phyloP scores from a whole-genome alignment of 306 rosid genomes.

The Prunus mira region DNA sequence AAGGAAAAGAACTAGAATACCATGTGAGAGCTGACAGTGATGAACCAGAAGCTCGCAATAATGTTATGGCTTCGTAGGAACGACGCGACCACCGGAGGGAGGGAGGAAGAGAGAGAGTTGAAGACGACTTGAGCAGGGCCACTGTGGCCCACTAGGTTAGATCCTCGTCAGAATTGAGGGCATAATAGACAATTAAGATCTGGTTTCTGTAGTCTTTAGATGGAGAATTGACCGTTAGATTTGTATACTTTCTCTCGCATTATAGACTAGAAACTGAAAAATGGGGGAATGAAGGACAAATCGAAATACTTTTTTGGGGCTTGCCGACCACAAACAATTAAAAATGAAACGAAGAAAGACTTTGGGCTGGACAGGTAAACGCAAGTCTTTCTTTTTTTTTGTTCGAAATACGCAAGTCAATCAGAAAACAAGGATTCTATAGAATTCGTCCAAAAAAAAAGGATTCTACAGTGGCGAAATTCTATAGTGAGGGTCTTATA shows the following conservation, averaged over 20 bases:
- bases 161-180: conserved; percentile 15
- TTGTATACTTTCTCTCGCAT: background rate
- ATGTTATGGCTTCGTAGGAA: conserved; percentile 1
- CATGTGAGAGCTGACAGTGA: conserved; percentile 23
- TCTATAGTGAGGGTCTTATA: no score
- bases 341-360: background rate
- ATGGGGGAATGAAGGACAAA: background rate
- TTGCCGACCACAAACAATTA: background rate
- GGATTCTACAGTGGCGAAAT: no score
- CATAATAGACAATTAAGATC: background rate
- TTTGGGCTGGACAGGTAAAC: background rate
- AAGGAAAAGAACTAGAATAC: background rate
- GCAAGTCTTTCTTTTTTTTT: background rate
- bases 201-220: background rate
- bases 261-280: background rate
- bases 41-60: conserved; percentile 4
- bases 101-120: background rate
- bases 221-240: background rate
- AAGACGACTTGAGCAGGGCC: background rate
- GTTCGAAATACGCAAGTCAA: no score
- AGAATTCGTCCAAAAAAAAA: no score
- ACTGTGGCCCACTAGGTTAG: background rate
- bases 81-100: background rate
- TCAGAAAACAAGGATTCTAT: no score
- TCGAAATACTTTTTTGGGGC: background rate